These are phyloP conservation scores for Mycena vulgaris DNA, from an alignment of 768 basidiomycete genomes.

Conservation along the genomic window DNA sequence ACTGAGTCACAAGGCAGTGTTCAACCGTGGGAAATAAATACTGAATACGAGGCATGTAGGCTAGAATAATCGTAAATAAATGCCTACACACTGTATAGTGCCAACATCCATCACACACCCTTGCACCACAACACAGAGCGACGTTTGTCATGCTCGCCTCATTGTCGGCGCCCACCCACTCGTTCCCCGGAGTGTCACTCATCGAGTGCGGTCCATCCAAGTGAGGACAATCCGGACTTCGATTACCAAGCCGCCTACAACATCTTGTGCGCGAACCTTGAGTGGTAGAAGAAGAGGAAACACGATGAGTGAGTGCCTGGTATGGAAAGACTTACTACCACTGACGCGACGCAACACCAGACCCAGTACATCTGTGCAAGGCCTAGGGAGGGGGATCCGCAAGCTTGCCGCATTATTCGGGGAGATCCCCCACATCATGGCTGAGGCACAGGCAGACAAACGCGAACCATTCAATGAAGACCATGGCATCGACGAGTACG, in stretches of 20 bases:
- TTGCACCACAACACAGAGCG: background rate
- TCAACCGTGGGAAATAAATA: too few species aligned
- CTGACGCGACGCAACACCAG: background rate
- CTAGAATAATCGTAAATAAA: too few species aligned
- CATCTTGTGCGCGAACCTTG: background rate
- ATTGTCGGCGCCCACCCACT: too few species aligned
- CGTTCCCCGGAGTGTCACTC: background rate
- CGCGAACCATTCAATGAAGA: constrained; percentile 5
- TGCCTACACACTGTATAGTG: too few species aligned
- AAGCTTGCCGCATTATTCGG: constrained; percentile 20
- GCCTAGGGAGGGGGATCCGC: constrained; percentile 3
- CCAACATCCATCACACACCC: too few species aligned
- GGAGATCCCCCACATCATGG: constrained; percentile 14
- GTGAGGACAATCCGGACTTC: background rate
- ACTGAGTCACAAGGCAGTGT: too few species aligned
- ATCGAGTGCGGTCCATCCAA: background rate
- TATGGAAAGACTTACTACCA: background rate
- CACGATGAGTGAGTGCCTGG: background rate
- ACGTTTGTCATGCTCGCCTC: too few species aligned
- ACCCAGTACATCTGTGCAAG: background rate
- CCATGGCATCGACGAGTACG: background rate
- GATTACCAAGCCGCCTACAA: background rate
- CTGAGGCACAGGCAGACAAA: background rate
- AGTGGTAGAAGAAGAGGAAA: background rate
- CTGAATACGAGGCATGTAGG: too few species aligned